Evolutionary conservation across 192 early-diverging fungal genomes (phyloP), one percentile per base, ranked within the genome.

Genomic region (Dissophora globulifera): DNA sequence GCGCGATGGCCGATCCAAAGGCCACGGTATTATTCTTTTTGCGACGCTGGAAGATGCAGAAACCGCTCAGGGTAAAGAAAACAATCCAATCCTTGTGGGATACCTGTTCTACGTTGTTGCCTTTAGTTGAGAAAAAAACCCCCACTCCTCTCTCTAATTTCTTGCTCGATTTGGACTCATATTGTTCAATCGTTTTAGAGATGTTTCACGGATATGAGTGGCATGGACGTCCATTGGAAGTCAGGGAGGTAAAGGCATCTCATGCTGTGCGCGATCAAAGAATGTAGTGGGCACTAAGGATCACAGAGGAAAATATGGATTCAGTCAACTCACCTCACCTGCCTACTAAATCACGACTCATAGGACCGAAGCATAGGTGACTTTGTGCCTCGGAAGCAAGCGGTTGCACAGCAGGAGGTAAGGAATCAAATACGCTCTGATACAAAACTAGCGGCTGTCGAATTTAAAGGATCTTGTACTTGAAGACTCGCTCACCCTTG

Each of bases 1-100:
- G 29, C 58, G 70, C 10, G 81, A 82, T 45, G 79, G 89, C 29
- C 71, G 85, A 17, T 89, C 89, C 29, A 90, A 88, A 74, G 90
- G 90, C 15, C 89, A 87, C 54, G 89, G 86, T 8, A 88, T 84
- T 9, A 85, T 91, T 17, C 58, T 83, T 17, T 89, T 86, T 78
- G 80, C 74, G 45, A 84, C 85, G 12, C 61, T 82, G 3, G 85
- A 84, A 11, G 90, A 89, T 22, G 89, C 90, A 30, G 66, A 81
- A 40, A 87, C 79, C 54, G 90, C 89, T 31, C 79, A 88, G 50
- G 78, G 78, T 80, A 70, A 29, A n/a, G 10, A 9, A 20, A 20
- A 52, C 50, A 52, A n/a, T n/a, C n/a, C n/a, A n/a, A n/a, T 38
- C 13, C 13, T 38, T 38, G 7, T 38, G 6, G 6, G 6, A 9